Evolutionary conservation across 805 yeast genomes (phyloP).

Genomic region (Suhomyces canberraensis): DNA sequence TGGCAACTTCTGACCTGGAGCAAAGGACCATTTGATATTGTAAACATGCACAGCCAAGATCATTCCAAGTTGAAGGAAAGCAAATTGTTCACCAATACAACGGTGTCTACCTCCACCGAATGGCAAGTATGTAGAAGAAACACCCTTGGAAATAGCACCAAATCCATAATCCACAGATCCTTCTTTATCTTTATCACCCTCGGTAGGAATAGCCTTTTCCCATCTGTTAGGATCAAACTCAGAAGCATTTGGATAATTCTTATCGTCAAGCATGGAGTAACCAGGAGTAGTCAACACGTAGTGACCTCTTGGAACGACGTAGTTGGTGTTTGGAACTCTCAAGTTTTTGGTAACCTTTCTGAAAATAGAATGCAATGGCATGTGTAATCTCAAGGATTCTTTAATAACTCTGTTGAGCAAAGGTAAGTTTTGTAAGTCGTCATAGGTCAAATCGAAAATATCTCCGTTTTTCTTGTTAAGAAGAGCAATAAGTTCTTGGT

Average conservation of each 20-base stretch:
- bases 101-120: constrained; percentile 99
- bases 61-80: constrained; percentile 88
- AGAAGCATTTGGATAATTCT: constrained; percentile 74
- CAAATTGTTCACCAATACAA: constrained; percentile 98
- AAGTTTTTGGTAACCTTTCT: constrained; percentile 81
- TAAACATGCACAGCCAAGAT: constrained; percentile 72
- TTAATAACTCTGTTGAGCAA: constrained; percentile 78
- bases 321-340: constrained; percentile 72
- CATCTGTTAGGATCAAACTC: constrained; percentile 86
- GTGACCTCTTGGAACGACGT: constrained; percentile 85
- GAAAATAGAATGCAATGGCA: constrained; percentile 94
- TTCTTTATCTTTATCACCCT: constrained; percentile 20
- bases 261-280: constrained; percentile 71
- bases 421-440: constrained; percentile 77
- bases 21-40: constrained; percentile 71
- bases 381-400: constrained; percentile 93
- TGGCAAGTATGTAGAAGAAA: constrained; percentile 91
- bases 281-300: constrained; percentile 94
- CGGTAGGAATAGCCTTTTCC: constrained; percentile 32
- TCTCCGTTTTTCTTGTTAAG: constrained; percentile 42
- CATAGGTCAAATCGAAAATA: constrained; percentile 66
- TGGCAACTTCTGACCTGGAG: constrained; percentile 46
- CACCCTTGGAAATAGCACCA: constrained; percentile 95
- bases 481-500: constrained; percentile 66
- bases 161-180: constrained; percentile 87